Conservation (phyloP, 371 early-diverging fungal genomes). For the Apophysomyces trapeziformis region DNA sequence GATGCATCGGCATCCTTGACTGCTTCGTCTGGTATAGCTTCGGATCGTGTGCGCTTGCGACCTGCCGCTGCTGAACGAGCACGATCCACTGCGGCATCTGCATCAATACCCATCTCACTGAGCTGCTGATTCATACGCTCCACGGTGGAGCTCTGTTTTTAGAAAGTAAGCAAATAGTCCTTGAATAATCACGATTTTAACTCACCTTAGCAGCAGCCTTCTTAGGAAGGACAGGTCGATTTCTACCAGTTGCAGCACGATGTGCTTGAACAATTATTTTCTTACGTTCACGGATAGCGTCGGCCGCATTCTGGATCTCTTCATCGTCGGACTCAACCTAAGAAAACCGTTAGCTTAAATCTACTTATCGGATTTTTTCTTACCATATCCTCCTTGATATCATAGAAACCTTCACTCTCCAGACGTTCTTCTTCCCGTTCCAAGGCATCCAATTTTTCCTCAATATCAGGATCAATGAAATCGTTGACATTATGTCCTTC, state of each 20-base stretch:
- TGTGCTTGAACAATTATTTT: conserved; percentile 77
- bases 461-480: conserved; percentile 98
- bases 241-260: conserved; percentile 73
- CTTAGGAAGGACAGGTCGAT: conserved; percentile 66
- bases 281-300: conserved; percentile 86
- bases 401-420: conserved; percentile 92
- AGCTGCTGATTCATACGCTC: conserved; percentile 68
- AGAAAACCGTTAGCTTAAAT: not conserved
- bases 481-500: conserved; percentile 99
- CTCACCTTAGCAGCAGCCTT: conserved; percentile 52
- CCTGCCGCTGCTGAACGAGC: conserved; percentile 53
- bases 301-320: conserved; percentile 77
- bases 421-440: conserved; percentile 97
- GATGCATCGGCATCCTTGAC: conserved; percentile 57
- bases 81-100: conserved; percentile 52
- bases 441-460: conserved; percentile 92
- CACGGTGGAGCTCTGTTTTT: conserved; percentile 28
- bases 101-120: conserved; percentile 64
- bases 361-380: not conserved
- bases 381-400: conserved; percentile 77
- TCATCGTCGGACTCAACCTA: conserved; percentile 73
- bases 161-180: not conserved
- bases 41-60: conserved; percentile 70
- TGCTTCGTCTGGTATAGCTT: conserved; percentile 50
- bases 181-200: not conserved